Base-by-base conservation (phyloP, 2,329 filamentous ascomycete species). In the Colletotrichum neosansevieriae region DNA sequence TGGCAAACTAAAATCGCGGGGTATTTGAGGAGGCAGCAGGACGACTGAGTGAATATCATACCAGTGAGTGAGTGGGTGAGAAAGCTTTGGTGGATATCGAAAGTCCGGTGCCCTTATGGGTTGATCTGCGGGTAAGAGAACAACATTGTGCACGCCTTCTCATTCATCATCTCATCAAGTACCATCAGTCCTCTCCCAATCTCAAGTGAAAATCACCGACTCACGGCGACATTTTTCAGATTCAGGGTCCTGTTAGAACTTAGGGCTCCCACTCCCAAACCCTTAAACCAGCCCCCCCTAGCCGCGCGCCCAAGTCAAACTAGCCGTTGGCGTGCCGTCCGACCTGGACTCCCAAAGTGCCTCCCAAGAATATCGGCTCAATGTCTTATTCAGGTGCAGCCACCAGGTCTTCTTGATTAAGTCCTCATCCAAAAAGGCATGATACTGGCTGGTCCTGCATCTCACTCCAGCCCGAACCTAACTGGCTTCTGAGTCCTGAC, bases 1-100 rank as follows among this genome's bases (percentile, higher is more conserved):
- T 60, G 66, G 66, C 61, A 60, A 68, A 65, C 54, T 66, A 56
- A 44, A 60, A 60, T 66, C 61, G 66, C 61, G 66, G 66, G 66
- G 61, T 21, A 3, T 21, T 34, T 60, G 36, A 29, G 29, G 29
- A 29, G 29, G 29, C 6, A 5, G 24, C 24, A 29, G 29, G 29
- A 29, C 29, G 29, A 29, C 29, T 29, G 6, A 29, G 49, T 5
- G 11, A 38, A 38, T 13, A 38, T 38, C 36, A 38, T 38, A 38
- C 12, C 10, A 12, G 36, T 38, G 4, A 17, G 29, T 29, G 29
- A 29, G 29, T 7, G 29, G 29, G 29, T 9, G 29, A 29, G 29
- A 29, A 29, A 29, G 12, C 15, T 13, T n/a, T 17, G 34, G 29
- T 53, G 24, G 24, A 53, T 29, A 29, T 32, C 49, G 12, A 36